These are phyloP conservation scores for Elsinoe necatrix DNA, from an alignment of 2,329 filamentous ascomycete species.

Conservation along the genomic window DNA sequence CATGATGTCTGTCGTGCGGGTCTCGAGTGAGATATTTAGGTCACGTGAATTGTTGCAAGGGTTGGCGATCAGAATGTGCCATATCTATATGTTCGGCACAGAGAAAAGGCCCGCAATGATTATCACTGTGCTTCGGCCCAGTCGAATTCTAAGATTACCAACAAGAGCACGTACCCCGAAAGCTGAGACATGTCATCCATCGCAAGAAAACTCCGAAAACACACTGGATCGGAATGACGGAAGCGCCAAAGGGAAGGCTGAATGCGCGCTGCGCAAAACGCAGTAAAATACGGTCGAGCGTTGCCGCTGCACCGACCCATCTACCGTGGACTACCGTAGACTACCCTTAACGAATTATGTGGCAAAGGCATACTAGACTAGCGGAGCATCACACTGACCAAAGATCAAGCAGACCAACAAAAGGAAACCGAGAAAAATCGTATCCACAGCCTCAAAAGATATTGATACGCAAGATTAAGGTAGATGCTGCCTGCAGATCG, in stretches of 20 bases:
- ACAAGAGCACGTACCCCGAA: neutral
- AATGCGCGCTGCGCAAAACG: neutral
- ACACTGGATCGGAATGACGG: neutral
- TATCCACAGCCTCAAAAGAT: neutral
- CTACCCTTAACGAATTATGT: too few species aligned
- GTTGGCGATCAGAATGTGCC: too few species aligned
- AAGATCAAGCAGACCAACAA: too few species aligned
- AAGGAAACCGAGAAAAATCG: neutral
- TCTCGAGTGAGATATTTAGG: neutral
- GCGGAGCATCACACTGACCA: too few species aligned
- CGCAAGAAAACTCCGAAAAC: neutral
- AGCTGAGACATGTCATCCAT: neutral
- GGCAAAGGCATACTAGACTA: neutral
- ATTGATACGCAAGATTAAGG: neutral
- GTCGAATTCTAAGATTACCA: neutral
- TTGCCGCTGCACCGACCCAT: neutral
- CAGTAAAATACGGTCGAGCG: neutral
- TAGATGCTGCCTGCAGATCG: slow-evolving; percentile 7
- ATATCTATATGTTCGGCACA: too few species aligned
- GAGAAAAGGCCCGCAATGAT: too few species aligned
- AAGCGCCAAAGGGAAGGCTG: neutral
- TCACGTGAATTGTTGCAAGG: too few species aligned
- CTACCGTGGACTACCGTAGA: too few species aligned
- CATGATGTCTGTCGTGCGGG: neutral
- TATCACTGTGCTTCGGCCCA: too few species aligned